Percentiles rank a stretch among this genome's conserved stretches.
Evolutionary conservation across 73 alveolate genomes (phyloP).

Genomic region (Effrenium voratum): DNA sequence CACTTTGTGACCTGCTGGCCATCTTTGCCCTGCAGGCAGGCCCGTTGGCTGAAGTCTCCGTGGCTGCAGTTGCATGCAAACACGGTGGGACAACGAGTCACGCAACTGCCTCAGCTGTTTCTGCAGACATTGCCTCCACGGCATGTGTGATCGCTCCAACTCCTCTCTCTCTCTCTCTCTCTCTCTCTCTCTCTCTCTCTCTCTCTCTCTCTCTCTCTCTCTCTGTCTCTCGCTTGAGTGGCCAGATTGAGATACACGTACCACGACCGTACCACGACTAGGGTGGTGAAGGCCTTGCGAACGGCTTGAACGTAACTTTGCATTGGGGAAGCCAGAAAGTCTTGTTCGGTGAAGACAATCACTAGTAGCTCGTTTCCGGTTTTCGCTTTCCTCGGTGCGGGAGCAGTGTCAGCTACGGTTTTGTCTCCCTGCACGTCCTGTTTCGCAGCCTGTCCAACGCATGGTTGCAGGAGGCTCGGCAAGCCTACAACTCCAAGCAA

Average conservation of each 20-base stretch:
- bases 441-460: not conserved
- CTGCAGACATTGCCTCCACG: not conserved
- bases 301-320: not conserved
- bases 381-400: not conserved
- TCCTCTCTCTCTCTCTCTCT: not conserved
- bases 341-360: not conserved
- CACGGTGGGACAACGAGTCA: not conserved
- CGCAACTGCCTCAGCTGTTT: not conserved
- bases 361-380: not conserved
- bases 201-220: too few relatives aligned
- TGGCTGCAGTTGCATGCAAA: not conserved
- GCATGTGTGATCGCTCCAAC: not conserved
- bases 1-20: constrained; percentile 11
- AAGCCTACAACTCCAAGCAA: not conserved
- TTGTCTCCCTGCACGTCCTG: not conserved
- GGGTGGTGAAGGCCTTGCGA: too few relatives aligned
- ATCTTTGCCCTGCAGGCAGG: constrained; percentile 13
- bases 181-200: not conserved
- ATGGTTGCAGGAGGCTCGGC: not conserved
- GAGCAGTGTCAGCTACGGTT: not conserved
- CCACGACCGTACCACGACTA: too few relatives aligned
- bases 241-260: too few relatives aligned
- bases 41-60: not conserved
- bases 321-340: not conserved
- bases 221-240: too few relatives aligned